These are phyloP conservation scores for Samsoniella hepiali DNA, from an alignment of 2,329 filamentous ascomycete genomes.

Conservation along the genomic window DNA sequence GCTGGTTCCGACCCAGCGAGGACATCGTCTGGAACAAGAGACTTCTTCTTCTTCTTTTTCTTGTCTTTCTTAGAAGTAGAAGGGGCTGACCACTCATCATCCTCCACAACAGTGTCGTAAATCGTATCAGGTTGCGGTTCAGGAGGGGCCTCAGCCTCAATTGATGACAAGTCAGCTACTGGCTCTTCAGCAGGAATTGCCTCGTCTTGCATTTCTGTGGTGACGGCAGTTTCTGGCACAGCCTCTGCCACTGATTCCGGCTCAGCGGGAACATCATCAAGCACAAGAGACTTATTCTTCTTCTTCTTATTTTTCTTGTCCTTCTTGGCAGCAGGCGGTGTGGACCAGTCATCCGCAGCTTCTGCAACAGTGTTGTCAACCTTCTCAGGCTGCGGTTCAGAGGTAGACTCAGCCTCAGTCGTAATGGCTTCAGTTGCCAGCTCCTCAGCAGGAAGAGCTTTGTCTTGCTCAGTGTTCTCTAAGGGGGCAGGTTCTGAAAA, in stretches of 20 bases:
- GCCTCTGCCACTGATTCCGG: neutral
- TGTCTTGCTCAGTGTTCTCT: neutral
- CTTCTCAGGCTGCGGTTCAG: conserved; percentile 7
- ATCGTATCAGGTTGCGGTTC: neutral
- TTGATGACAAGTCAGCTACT: neutral
- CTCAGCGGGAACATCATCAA: neutral
- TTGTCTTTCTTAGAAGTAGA: conserved; percentile 27
- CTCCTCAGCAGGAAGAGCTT: neutral
- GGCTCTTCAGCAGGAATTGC: neutral
- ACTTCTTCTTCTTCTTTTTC: conserved; percentile 23
- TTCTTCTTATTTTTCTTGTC: conserved; percentile 32
- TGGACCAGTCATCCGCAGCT: conserved; percentile 1
- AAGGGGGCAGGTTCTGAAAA: neutral
- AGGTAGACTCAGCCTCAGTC: neutral
- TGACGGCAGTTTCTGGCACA: neutral
- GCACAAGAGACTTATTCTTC: conserved; percentile 12
- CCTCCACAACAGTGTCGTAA: neutral
- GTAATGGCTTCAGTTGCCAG: neutral
- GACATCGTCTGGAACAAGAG: conserved; percentile 14
- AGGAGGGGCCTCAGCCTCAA: neutral
- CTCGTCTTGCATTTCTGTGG: neutral
- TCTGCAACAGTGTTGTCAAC: conserved; percentile 1
- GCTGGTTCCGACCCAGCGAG: neutral
- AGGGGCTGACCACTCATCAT: conserved; percentile 17
- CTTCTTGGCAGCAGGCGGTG: conserved; percentile 30